Percentiles rank a stretch among this genome's conserved stretches.
Conservation (phyloP, 176 grass and related monocot species). For the Tillandsia fasciculata region DNA sequence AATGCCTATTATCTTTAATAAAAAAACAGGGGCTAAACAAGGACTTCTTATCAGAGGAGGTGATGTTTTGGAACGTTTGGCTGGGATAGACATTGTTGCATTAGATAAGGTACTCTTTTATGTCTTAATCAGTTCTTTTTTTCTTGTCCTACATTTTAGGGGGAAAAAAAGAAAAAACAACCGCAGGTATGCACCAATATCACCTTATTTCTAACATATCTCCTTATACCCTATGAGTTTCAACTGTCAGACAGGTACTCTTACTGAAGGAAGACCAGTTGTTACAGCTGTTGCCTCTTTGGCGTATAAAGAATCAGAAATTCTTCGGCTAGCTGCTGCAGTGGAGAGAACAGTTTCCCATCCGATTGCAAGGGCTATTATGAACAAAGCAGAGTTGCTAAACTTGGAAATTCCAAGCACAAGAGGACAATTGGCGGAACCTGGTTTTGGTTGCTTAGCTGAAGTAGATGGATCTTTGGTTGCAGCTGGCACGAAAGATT, state of each 20-base stretch:
- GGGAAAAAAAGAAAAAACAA: not conserved
- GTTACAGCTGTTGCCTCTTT: constrained; percentile 74
- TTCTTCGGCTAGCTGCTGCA: constrained; percentile 81
- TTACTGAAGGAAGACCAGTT: constrained; percentile 90
- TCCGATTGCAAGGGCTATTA: constrained; percentile 93
- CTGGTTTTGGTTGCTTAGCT: constrained; percentile 88
- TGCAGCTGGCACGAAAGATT: constrained; percentile 75
- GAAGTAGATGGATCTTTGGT: constrained; percentile 85
- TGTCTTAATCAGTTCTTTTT: constrained; percentile 1
- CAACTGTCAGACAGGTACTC: constrained; percentile 60
- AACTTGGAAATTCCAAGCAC: constrained; percentile 61
- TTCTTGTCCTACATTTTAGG: not conserved
- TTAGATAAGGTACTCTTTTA: constrained; percentile 68
- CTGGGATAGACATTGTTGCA: constrained; percentile 63
- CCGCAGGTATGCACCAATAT: not conserved
- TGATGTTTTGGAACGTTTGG: constrained; percentile 89
- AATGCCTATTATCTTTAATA: constrained; percentile 8
- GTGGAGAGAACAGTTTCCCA: constrained; percentile 92
- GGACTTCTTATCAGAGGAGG: constrained; percentile 94
- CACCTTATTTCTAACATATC: not conserved
- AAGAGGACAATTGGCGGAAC: constrained; percentile 71
- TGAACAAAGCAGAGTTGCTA: constrained; percentile 55
- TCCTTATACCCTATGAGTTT: constrained; percentile 2
- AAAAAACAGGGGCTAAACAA: constrained; percentile 70
- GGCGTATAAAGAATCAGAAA: constrained; percentile 45